A percentile compares a stretch with the other conserved stretches of the same genome.
These are phyloP conservation scores for Termitomyces sp. DNA, from an alignment of 1,284 basidiomycete genomes.

Conservation along the genomic window DNA sequence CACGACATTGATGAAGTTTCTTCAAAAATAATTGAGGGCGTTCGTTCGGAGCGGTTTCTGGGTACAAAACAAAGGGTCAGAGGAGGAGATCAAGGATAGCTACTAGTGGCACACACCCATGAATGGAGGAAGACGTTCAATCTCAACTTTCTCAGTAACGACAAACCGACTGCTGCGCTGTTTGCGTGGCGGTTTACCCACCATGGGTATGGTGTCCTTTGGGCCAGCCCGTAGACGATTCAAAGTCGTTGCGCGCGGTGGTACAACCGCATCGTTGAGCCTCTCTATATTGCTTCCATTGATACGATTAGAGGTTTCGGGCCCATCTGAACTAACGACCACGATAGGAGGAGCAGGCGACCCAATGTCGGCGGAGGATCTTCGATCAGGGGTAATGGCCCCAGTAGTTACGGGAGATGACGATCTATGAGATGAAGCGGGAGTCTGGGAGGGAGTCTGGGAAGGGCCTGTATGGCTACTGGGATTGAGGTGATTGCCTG, in stretches of 20 bases:
- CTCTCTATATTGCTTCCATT: constrained; percentile 43
- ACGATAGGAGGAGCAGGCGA: constrained; percentile 79
- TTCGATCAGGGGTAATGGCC: constrained; percentile 45
- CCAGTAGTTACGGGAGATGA: constrained; percentile 33
- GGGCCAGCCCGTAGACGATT: constrained; percentile 71
- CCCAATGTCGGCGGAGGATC: constrained; percentile 46
- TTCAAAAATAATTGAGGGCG: constrained; percentile 89
- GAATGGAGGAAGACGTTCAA: constrained; percentile 93
- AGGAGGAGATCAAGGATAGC: constrained; percentile 6
- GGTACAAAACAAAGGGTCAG: constrained; percentile 14
- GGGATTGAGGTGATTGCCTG: constrained; percentile 35
- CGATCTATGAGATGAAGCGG: constrained; percentile 42
- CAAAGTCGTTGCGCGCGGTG: constrained; percentile 58
- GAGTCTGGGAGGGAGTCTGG: constrained; percentile 42
- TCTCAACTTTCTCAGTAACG: constrained; percentile 93
- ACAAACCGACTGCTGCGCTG: constrained; percentile 96
- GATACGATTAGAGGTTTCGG: constrained; percentile 46
- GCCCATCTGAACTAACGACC: constrained; percentile 80
- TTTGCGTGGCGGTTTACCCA: constrained; percentile 92
- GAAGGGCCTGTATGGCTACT: constrained; percentile 37
- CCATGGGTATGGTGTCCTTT: constrained; percentile 93
- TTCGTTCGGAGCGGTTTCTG: constrained; percentile 88
- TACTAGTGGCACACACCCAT: constrained; percentile 55
- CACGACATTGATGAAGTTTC: constrained; percentile 94
- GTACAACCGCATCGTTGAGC: constrained; percentile 48